phyloP scores from a whole-genome alignment of 2,329 filamentous ascomycete genomes.

The Alternaria burnsii region DNA sequence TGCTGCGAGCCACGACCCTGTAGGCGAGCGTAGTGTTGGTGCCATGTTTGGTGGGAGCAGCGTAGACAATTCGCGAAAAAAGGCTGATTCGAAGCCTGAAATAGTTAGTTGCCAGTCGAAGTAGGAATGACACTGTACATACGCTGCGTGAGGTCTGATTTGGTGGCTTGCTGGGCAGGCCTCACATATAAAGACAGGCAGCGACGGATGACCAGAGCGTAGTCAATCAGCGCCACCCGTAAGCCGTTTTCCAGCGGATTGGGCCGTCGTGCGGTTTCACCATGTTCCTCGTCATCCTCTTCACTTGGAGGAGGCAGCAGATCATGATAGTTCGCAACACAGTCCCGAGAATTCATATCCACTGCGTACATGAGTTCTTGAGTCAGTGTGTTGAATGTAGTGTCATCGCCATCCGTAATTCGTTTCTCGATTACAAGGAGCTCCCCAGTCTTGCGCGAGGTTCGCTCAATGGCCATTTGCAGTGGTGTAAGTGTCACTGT shows the following conservation, averaged over 20 bases:
- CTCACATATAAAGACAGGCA: slow-evolving; percentile 75
- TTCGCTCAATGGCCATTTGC: slow-evolving; percentile 90
- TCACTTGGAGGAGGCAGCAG: slow-evolving; percentile 67
- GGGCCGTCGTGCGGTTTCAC: slow-evolving; percentile 55
- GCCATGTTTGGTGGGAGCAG: slow-evolving; percentile 48
- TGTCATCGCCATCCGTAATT: slow-evolving; percentile 75
- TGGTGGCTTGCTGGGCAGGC: slow-evolving; percentile 68
- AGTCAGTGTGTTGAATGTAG: slow-evolving; percentile 72
- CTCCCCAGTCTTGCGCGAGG: slow-evolving; percentile 89
- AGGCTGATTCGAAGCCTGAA: slow-evolving; percentile 57
- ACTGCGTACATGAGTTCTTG: slow-evolving; percentile 82
- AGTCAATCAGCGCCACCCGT: slow-evolving; percentile 85
- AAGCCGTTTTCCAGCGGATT: slow-evolving; percentile 77
- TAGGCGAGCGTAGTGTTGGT: slow-evolving; percentile 43
- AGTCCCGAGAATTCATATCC: slow-evolving; percentile 76
- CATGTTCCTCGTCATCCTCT: slow-evolving; percentile 47
- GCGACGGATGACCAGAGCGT: slow-evolving; percentile 86
- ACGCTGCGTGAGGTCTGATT: slow-evolving; percentile 70
- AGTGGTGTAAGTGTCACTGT: slow-evolving; percentile 75
- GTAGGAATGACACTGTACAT: slow-evolving; percentile 51
- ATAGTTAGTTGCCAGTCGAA: slow-evolving; percentile 22
- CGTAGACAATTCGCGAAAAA: slow-evolving; percentile 53
- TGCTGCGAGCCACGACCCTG: slow-evolving; percentile 44
- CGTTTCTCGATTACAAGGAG: slow-evolving; percentile 79
- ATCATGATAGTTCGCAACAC: slow-evolving; percentile 78